phyloP scores from a whole-genome alignment of 2,329 filamentous ascomycete species.

The Verticillium alfalfae region DNA sequence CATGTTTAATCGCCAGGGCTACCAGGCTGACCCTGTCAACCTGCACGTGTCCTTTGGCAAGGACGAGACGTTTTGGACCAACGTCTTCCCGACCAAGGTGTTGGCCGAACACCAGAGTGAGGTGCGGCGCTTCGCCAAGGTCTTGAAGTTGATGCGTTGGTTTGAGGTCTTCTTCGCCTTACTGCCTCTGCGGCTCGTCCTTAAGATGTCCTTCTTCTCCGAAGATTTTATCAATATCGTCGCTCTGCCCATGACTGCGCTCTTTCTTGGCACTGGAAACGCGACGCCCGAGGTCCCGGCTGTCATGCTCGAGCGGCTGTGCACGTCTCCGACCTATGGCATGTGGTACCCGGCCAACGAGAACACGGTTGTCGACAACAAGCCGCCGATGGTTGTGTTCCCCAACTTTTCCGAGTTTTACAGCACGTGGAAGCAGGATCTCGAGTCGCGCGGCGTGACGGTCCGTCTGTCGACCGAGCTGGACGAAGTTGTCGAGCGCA shows the following conservation, averaged over 20 bases:
- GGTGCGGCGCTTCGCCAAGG: slow-evolving; percentile 44
- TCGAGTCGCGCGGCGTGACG: slow-evolving; percentile 46
- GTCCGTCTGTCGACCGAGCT: slow-evolving; percentile 52
- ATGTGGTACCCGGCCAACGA: slow-evolving; percentile 47
- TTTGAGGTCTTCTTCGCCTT: slow-evolving; percentile 51
- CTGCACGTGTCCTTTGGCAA: slow-evolving; percentile 58
- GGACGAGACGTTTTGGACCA: slow-evolving; percentile 54
- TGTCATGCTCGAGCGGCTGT: slow-evolving; percentile 54
- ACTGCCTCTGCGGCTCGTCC: slow-evolving; percentile 54
- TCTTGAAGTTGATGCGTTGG: slow-evolving; percentile 48
- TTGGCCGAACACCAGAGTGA: slow-evolving; percentile 47
- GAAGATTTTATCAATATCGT: slow-evolving; percentile 64
- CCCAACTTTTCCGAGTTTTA: slow-evolving; percentile 55
- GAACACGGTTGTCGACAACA: slow-evolving; percentile 41
- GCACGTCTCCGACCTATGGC: slow-evolving; percentile 44
- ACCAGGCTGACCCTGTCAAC: slow-evolving; percentile 42
- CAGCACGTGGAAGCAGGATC: slow-evolving; percentile 47
- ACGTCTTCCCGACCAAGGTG: slow-evolving; percentile 53
- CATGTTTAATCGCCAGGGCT: slow-evolving; percentile 52
- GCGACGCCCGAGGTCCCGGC: slow-evolving; percentile 62
- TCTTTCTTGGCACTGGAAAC: slow-evolving; percentile 65
- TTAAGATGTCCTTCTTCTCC: slow-evolving; percentile 60
- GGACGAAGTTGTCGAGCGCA: slow-evolving; percentile 41
- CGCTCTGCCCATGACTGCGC: slow-evolving; percentile 42
- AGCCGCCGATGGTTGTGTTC: slow-evolving; percentile 58